Conservation (phyloP, 306 rosid species). For the Gleditsia sinensis region DNA sequence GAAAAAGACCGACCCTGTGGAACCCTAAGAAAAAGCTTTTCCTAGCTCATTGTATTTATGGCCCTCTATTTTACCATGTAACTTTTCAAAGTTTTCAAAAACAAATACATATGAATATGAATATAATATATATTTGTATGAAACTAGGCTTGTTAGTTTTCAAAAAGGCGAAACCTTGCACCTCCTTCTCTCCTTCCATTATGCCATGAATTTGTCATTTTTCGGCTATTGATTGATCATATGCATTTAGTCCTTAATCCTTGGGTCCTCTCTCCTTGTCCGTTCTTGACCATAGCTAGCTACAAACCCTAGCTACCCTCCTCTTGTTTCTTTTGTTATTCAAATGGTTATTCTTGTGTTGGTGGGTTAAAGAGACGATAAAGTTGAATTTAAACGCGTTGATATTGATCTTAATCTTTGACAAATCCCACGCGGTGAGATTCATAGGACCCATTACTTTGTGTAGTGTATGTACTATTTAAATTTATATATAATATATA, state of each 20-base stretch:
- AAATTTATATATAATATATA: neutral
- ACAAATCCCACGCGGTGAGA: constrained; percentile 45
- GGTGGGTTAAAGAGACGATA: neutral
- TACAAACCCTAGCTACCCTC: constrained; percentile 6
- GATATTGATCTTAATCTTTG: constrained; percentile 37
- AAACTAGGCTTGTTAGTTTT: constrained; percentile 17
- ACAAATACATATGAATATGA: neutral
- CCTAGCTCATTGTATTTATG: constrained; percentile 11
- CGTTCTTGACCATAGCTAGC: neutral
- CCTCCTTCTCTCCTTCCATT: constrained; percentile 39
- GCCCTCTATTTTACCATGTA: neutral
- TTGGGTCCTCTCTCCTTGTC: constrained; percentile 30
- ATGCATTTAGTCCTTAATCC: constrained; percentile 28
- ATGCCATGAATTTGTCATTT: constrained; percentile 56
- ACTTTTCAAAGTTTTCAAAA: constrained; percentile 38
- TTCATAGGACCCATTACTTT: constrained; percentile 24
- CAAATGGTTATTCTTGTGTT: neutral
- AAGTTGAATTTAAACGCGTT: constrained; percentile 35
- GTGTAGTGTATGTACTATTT: neutral
- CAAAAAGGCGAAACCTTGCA: constrained; percentile 11
- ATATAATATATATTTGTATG: neutral
- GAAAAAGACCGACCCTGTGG: constrained; percentile 52
- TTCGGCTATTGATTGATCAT: constrained; percentile 44
- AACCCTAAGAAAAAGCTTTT: constrained; percentile 56
- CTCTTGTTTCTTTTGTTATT: neutral